Conservation (phyloP, 345 rosid species). For the Barbarea vulgaris region DNA sequence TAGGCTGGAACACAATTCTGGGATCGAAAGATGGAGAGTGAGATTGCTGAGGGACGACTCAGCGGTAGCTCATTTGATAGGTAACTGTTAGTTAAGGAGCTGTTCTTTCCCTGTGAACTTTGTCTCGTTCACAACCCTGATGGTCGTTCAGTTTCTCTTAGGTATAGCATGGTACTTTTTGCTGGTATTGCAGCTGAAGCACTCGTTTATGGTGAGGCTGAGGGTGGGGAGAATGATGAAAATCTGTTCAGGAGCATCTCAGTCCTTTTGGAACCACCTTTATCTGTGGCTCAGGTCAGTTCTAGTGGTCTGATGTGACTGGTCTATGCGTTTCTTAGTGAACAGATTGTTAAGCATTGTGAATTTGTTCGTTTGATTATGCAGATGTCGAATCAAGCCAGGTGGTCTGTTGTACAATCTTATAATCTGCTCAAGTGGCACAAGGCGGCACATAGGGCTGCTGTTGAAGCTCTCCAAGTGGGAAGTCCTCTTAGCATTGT, state of each 20-base stretch:
- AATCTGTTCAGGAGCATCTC: conserved; percentile 87
- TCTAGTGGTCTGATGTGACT: conserved; percentile 3
- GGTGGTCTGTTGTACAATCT: conserved; percentile 88
- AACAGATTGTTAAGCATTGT: background rate
- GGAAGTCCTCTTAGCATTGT: conserved; percentile 76
- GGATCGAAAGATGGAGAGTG: conserved; percentile 88
- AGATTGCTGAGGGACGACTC: conserved; percentile 79
- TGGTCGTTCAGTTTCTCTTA: conserved; percentile 40
- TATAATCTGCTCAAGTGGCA: conserved; percentile 95
- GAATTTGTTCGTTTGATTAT: conserved; percentile 1
- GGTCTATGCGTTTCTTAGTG: background rate
- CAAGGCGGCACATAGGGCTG: conserved; percentile 71
- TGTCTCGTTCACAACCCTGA: conserved; percentile 15
- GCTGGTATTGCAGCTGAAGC: conserved; percentile 99
- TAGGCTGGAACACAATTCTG: conserved; percentile 99
- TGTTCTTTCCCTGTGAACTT: background rate
- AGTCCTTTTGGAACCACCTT: conserved; percentile 77
- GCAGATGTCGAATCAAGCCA: conserved; percentile 99
- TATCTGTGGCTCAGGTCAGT: conserved; percentile 74
- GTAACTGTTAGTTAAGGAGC: conserved; percentile 28
- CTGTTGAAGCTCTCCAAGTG: conserved; percentile 79
- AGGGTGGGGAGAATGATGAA: conserved; percentile 97
- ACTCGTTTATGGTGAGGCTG: conserved; percentile 88
- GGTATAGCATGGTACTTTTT: conserved; percentile 95
- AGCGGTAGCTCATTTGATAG: conserved; percentile 85